Evolutionary conservation across 2,329 filamentous ascomycete species (phyloP), one percentile per base, ranked within the genome.

Genomic region (Colletotrichum limetticola): DNA sequence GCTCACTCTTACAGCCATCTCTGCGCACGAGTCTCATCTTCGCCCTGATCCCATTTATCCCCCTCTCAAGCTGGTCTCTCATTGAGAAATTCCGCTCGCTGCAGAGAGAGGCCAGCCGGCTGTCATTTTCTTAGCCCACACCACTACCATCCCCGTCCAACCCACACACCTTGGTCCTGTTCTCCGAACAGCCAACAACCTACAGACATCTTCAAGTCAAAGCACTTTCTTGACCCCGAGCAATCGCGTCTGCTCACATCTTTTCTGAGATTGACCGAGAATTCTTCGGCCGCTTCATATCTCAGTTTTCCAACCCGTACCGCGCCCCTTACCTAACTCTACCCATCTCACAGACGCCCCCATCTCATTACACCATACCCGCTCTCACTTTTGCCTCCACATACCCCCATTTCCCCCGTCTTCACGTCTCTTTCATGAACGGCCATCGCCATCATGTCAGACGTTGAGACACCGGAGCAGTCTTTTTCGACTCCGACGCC

Each of bases 361-460:
- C 71, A 52, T 72, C 68, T 72, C 61, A 71, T 74, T 74, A 71
- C 71, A 74, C 59, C 55, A 71, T 71, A 72, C 68, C 71, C 68
- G 71, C 71, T 71, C 67, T 60, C 60, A 57, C 66, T 61, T 73
- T 73, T 73, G 66, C 71, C 71, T 73, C 71, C 71, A 73, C 71
- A 55, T 68, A 68, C 57, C 64, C 56, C 71, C 66, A 56, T 71
- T 61, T 64, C 53, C 55, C 56, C 28, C 53, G 55, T 60, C 66
- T 37, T 72, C 71, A 72, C 68, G 68, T 74, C 63, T 74, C 71
- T 71, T 74, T 72, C 61, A 71, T 74, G 71, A 74, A 28, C 58
- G 68, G 74, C 70, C 77, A 76, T 66, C 70, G 76, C 74, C 81
- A 84, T 84, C 72, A 76, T 76, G 75, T 76, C 75, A 63, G 75